phyloP scores from a whole-genome alignment of 768 basidiomycete genomes.

The Fomitopsis serialis region DNA sequence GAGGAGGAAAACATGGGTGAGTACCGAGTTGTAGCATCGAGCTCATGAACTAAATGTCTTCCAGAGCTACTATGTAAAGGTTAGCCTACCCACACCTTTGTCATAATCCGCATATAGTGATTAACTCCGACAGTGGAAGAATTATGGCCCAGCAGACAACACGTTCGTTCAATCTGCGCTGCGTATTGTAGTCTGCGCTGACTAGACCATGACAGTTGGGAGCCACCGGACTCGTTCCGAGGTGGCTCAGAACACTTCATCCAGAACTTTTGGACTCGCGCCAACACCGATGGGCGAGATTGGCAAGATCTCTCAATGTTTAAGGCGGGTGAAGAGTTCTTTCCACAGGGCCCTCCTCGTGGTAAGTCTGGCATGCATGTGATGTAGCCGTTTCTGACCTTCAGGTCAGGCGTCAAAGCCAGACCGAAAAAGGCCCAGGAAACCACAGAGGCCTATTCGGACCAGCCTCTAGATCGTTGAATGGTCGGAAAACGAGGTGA shows the following conservation, averaged over 20 bases:
- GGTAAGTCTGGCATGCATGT: conserved; percentile 21
- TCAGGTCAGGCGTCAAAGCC: conserved; percentile 1
- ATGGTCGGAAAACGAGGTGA: conserved; percentile 14
- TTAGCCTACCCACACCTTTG: neutral
- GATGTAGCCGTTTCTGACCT: neutral
- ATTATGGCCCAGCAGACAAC: conserved; percentile 14
- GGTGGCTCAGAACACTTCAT: conserved; percentile 50
- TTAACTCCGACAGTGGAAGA: conserved; percentile 16
- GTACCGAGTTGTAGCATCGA: neutral
- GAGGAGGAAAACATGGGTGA: conserved; percentile 20
- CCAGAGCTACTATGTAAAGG: conserved; percentile 19
- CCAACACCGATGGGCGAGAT: conserved; percentile 37
- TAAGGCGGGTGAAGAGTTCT: conserved; percentile 46
- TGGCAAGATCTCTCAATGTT: conserved; percentile 43
- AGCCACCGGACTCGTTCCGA: conserved; percentile 55
- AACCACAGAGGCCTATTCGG: neutral
- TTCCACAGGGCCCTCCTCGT: conserved; percentile 57
- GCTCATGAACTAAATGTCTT: too few species aligned
- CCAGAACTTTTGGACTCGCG: conserved; percentile 32
- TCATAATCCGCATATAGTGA: neutral
- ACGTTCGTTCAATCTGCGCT: conserved; percentile 14
- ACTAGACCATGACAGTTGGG: conserved; percentile 45
- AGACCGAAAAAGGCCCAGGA: conserved; percentile 2
- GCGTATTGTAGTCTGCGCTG: conserved; percentile 3
- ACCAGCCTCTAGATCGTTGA: neutral